Evolutionary conservation across 2,329 filamentous ascomycete genomes (phyloP), one percentile per base, ranked within the genome.

Genomic region (Aspergillus cejpii): DNA sequence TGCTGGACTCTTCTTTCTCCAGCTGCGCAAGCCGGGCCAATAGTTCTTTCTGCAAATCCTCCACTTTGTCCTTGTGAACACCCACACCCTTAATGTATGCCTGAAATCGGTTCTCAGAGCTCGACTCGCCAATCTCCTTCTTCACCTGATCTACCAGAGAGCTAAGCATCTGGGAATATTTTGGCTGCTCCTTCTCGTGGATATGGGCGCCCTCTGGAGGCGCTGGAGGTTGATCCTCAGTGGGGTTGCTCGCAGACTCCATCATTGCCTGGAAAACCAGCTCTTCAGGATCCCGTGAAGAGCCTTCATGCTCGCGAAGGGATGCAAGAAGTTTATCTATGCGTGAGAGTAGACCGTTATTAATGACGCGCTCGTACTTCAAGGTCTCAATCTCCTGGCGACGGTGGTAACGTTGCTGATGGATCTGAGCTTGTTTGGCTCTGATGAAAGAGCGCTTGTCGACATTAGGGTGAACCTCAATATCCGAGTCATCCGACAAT

Each of bases 391-490:
- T 97, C 61, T 94, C 84, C 58, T 86, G 82, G 64, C 85, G 87
- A 45, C 92, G 84, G 60, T 94, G 85, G 55, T 83, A 76, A 44
- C 92, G 84, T 65, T 96, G 85, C 62, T 90, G 82, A 68, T 98
- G 92, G 59, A 98, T 98, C 71, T 98, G 90, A 58, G 83, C 85
- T 73, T 97, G 92, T 72, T 98, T 98, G 54, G 92, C 94, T 54
- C 91, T 87, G 67, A 98, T 98, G 70, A 98, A 98, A 49, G 91
- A 97, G 41, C 85, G 81, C 70, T 98, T 98, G 74, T 98, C 92
- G 65, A 98, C 92, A 65, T 98, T 98, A 49, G 92, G 92, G 69
- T 98, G 92, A 41, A 97, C 92, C 72, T 98, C 92, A 59, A 98
- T 84, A 62, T 98, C 92, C 41, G 89, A 96, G 71, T 98, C 92